Evolutionary conservation across 768 basidiomycete genomes (phyloP), one percentile per base, ranked within the genome.

Genomic region (Cystofilobasidium ferigula): DNA sequence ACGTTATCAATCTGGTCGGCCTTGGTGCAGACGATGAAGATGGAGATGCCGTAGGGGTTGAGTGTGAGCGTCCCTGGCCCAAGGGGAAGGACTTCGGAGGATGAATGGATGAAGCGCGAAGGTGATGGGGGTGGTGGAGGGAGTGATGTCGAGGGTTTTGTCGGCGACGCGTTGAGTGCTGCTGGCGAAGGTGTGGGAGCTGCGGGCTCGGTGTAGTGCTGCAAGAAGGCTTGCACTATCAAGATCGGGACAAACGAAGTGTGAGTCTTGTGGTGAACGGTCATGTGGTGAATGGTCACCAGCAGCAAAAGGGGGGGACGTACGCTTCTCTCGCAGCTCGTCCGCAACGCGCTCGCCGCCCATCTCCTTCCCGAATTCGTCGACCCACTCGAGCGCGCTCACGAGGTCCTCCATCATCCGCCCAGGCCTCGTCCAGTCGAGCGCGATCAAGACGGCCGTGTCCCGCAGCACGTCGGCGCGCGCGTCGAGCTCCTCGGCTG

Each of bases 371-470:
- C 89, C 89, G 20, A 54, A 91, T 30, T 77, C 76, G 72, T 94
- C 89, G 8, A 95, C 80, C 88, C 91, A 92, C 54, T 74, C 76
- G 56, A 98, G 77, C 94, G 94, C 98, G 54, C 78, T 81, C 68
- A 87, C 79, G 13, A 99, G 77, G 72, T 97, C 87, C 18, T 86
- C 83, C 1, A 73, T 64, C 74, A 98, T 98, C 1, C 85, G 83
- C 84, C 89, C 93, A 0, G 94, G 94, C 70, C 83, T 83, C 70
- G 91, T 94, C 94, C 95, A 99, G 75, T 99, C 94, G 13, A 99
- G 78, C 0, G 86, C 84, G 71, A 98, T 87, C 72, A 95, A 78
- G 53, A 91, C 83, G 16, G 71, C 73, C 10, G 75, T 75, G 63
- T 76, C 74, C 71, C 75, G 35, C 45, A 45, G 48, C 2, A 61